Evolutionary conservation across 2,329 filamentous ascomycete genomes (phyloP), one percentile per base, ranked within the genome.

Genomic region (Colletotrichum sp.): DNA sequence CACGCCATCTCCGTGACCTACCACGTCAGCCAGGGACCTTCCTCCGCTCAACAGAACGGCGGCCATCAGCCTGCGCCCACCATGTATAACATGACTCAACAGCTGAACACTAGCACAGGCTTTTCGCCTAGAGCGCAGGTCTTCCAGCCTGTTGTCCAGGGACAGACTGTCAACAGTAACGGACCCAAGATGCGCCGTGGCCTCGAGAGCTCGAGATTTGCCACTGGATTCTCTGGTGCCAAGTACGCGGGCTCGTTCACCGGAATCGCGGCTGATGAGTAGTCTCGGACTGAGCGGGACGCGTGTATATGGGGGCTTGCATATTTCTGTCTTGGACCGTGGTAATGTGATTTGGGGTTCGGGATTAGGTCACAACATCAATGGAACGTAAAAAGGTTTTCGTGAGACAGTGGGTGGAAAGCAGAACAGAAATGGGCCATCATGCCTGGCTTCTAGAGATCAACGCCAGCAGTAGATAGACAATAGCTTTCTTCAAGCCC

Each of bases 241-340:
- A 76, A 76, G 71, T 30, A 59, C 21, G 70, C 74, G 1, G 71
- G 74, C 24, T 69, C 59, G 34, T 76, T 76, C 52, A 74, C 74
- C 12, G 59, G 74, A 43, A 36, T 28, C 15, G 9, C 64, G 48
- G 26, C 13, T 13, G 28, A n/a, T 24, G 43, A 67, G 10, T 16
- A 18, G 28, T 28, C 21, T 15, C 12, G 24, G 8, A 26, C 10
- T 26, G 26, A 48, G 18, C 15, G 21, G 43, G 30, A 36, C 16
- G 21, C 13, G 16, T n/a, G 13, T 3, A n/a, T 26, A 26, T 3
- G 15, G 34, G 7, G 34, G 34, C 61, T 36, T 64, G 61, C 34
- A 64, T 64, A 63, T 9, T 5, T 30, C 18, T 63, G 59, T 63
- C 21, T 28, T 30, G 15, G 21, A 32, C 18, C 9, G 10, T 64